Conservation (phyloP, 1,284 basidiomycete species). For the Cystobasidiaceae sp. region DNA sequence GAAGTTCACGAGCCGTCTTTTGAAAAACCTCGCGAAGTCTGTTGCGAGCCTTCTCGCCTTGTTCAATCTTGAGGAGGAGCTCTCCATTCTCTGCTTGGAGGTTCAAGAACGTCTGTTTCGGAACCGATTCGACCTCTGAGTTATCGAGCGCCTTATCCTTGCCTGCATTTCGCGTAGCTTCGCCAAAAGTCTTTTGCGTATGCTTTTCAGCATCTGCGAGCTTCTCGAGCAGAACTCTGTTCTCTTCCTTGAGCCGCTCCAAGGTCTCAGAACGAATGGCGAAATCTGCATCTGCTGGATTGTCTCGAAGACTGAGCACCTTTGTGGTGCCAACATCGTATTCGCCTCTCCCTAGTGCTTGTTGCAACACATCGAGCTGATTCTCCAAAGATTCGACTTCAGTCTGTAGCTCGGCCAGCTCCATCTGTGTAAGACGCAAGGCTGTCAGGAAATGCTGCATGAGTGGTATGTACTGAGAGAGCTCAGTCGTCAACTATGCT, state of each 20-base stretch:
- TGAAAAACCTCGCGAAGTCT: conserved; percentile 51
- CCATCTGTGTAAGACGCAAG: conserved; percentile 31
- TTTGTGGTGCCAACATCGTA: conserved; percentile 67
- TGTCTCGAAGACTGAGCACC: conserved; percentile 63
- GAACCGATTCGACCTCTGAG: conserved; percentile 57
- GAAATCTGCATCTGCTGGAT: conserved; percentile 68
- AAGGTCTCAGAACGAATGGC: conserved; percentile 63
- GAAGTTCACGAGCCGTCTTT: conserved; percentile 71
- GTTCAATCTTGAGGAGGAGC: conserved; percentile 17
- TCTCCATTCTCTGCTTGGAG: conserved; percentile 19
- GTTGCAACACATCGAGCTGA: conserved; percentile 64
- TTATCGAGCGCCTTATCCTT: no score
- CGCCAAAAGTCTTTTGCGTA: neutral
- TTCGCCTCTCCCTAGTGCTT: conserved; percentile 67
- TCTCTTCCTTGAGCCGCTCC: conserved; percentile 67
- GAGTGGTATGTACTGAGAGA: neutral
- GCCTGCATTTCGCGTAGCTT: neutral
- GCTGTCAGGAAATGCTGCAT: conserved; percentile 29
- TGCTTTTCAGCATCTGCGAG: conserved; percentile 42
- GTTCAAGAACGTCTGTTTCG: conserved; percentile 55
- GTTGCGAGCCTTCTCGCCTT: conserved; percentile 23
- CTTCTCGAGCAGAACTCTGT: conserved; percentile 57
- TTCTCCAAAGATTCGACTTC: conserved; percentile 62
- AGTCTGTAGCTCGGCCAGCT: conserved; percentile 49
- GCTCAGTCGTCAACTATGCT: neutral